Evolutionary conservation across 2,329 filamentous ascomycete species (phyloP).

Genomic region (Leptographium radiaticola): DNA sequence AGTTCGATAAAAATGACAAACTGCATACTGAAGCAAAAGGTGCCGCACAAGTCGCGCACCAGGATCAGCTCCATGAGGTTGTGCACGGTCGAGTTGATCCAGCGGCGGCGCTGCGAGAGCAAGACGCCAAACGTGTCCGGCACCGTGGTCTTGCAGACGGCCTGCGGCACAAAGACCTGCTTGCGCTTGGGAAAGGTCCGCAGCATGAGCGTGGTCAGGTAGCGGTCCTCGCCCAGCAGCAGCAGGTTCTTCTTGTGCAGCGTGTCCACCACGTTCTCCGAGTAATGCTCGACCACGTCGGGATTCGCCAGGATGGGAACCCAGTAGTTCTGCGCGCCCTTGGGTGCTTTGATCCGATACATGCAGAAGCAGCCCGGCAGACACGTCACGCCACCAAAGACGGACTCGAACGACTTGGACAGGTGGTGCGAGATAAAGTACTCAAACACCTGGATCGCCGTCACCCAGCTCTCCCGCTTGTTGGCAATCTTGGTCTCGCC

Average conservation of each 20-base stretch:
- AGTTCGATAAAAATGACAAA: constrained; percentile 95
- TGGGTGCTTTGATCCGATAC: constrained; percentile 99
- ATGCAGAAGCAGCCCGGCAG: constrained; percentile 98
- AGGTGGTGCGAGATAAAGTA: constrained; percentile 99
- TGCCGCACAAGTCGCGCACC: constrained; percentile 90
- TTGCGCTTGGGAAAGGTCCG: constrained; percentile 98
- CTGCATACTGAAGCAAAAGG: constrained; percentile 99
- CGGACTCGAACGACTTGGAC: constrained; percentile 92
- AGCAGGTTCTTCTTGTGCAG: constrained; percentile 95
- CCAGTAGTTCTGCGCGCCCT: constrained; percentile 98
- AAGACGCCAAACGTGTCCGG: constrained; percentile 87
- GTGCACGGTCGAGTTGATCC: constrained; percentile 99
- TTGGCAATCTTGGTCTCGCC: constrained; percentile 99
- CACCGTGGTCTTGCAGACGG: constrained; percentile 96
- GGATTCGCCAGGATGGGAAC: constrained; percentile 97
- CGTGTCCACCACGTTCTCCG: constrained; percentile 96
- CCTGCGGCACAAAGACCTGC: constrained; percentile 95
- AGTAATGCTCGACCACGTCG: constrained; percentile 97
- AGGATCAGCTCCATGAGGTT: constrained; percentile 96
- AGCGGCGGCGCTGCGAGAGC: constrained; percentile 85
- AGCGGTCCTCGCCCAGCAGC: constrained; percentile 85
- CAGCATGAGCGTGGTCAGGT: constrained; percentile 92
- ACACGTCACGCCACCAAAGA: constrained; percentile 98
- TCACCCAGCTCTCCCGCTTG: constrained; percentile 88
- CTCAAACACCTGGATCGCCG: constrained; percentile 97